phyloP scores from a whole-genome alignment of 202 grass and related monocot species.

The Dendrocalamus latiflorus region DNA sequence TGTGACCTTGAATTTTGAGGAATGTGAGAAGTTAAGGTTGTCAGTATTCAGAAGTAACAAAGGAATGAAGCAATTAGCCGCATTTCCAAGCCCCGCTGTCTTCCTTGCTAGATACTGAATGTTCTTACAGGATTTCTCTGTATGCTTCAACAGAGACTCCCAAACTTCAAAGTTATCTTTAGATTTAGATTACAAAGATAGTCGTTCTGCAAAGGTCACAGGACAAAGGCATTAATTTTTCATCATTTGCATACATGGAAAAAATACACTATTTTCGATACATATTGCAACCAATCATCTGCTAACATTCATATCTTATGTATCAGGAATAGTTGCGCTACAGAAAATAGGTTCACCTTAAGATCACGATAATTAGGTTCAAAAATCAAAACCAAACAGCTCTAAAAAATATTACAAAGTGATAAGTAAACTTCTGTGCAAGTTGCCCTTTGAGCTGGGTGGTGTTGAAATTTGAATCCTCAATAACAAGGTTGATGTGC shows the following conservation, averaged over 20 bases:
- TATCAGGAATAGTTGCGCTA: neutral
- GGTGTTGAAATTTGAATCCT: neutral
- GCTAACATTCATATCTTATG: neutral
- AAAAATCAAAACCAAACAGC: neutral
- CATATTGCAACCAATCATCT: neutral
- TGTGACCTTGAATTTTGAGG: conserved; percentile 14
- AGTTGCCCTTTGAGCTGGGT: neutral
- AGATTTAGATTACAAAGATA: neutral
- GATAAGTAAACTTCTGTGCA: neutral
- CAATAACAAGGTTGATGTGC: neutral
- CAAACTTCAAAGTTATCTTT: neutral
- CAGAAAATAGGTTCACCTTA: neutral
- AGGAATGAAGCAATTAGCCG: neutral
- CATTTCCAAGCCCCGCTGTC: neutral
- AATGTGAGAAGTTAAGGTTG: too few species aligned
- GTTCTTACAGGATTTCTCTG: neutral
- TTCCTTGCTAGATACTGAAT: neutral
- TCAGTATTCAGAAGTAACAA: too few species aligned
- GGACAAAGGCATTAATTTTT: conserved; percentile 1
- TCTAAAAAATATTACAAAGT: neutral
- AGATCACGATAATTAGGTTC: neutral
- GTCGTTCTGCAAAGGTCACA: neutral
- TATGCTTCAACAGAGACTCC: neutral
- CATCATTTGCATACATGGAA: neutral
- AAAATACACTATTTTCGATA: neutral